These are phyloP conservation scores for Polyplosphaeria fusca DNA, from an alignment of 495 filamentous ascomycete species.

Conservation along the genomic window DNA sequence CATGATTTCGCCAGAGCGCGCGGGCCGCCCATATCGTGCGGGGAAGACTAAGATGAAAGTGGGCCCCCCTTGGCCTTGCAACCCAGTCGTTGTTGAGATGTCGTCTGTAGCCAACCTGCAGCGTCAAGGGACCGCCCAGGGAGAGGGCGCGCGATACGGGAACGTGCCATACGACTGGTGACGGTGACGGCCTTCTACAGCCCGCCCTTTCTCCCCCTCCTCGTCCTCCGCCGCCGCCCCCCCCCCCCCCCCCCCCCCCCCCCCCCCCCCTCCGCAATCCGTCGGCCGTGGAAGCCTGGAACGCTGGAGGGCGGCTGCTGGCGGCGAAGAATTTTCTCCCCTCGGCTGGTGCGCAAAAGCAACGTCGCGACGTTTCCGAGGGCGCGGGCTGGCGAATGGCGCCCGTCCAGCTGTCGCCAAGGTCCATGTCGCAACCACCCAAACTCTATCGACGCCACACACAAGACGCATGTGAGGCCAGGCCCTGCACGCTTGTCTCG, in stretches of 20 bases:
- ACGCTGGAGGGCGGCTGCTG: no score
- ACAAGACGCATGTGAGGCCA: slow-evolving; percentile 1
- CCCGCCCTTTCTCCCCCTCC: no score
- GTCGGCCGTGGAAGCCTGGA: no score
- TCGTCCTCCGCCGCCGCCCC: no score
- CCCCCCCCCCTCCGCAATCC: no score
- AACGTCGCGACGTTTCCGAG: no score
- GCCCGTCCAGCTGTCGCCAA: neutral
- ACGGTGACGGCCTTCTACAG: neutral
- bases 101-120: neutral
- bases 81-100: neutral
- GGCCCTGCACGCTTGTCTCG: neutral
- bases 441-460: slow-evolving; percentile 11
- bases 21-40: no score
- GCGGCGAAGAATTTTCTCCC: neutral
- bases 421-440: slow-evolving; percentile 5
- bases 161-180: slow-evolving; percentile 16
- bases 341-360: neutral
- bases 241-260: no score
- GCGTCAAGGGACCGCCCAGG: neutral
- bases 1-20: no score
- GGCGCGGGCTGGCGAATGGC: neutral
- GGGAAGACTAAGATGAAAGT: no score
- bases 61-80: no score
- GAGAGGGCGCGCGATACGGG: slow-evolving; percentile 1